Evolutionary conservation across 495 filamentous ascomycete genomes (phyloP).

Genomic region (Tuber aestivum): DNA sequence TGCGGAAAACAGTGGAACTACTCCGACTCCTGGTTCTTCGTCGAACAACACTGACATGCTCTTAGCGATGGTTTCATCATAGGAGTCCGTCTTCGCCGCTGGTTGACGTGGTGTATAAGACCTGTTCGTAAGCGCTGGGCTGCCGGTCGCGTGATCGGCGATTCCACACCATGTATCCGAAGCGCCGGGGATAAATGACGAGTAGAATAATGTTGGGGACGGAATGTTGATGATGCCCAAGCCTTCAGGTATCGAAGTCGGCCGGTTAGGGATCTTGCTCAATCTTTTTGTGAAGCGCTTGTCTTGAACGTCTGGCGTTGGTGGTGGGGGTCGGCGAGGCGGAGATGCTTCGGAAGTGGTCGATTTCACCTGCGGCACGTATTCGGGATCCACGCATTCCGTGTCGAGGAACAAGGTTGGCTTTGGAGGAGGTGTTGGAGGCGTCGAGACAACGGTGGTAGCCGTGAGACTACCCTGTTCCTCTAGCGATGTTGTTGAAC

Average conservation of each 20-base stretch:
- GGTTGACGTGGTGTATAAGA: constrained; percentile 39
- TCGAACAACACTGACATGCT: constrained; percentile 35
- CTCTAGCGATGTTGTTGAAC: constrained; percentile 39
- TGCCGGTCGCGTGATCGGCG: constrained; percentile 33
- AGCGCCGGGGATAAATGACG: constrained; percentile 33
- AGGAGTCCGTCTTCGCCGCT: constrained; percentile 32
- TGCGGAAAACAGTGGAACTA: constrained; percentile 24
- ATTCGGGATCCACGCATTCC: constrained; percentile 23
- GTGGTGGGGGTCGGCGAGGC: constrained; percentile 29
- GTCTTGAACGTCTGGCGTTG: constrained; percentile 16
- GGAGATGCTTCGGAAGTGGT: constrained; percentile 13
- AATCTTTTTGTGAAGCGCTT: constrained; percentile 22
- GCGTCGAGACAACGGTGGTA: constrained; percentile 25
- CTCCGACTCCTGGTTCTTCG: constrained; percentile 26
- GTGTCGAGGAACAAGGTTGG: constrained; percentile 41
- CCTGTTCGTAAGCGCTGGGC: constrained; percentile 34
- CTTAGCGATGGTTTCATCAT: constrained; percentile 35
- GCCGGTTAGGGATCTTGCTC: constrained; percentile 16
- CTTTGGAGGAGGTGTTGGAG: constrained; percentile 43
- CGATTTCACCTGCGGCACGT: constrained; percentile 13
- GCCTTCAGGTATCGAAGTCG: constrained; percentile 27
- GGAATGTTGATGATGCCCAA: constrained; percentile 38
- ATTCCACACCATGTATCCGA: constrained; percentile 26
- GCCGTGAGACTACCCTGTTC: constrained; percentile 24
- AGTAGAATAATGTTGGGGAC: constrained; percentile 35